Evolutionary conservation across 495 filamentous ascomycete genomes (phyloP), one percentile per base, ranked within the genome.

Genomic region (Daldinia concentrica): DNA sequence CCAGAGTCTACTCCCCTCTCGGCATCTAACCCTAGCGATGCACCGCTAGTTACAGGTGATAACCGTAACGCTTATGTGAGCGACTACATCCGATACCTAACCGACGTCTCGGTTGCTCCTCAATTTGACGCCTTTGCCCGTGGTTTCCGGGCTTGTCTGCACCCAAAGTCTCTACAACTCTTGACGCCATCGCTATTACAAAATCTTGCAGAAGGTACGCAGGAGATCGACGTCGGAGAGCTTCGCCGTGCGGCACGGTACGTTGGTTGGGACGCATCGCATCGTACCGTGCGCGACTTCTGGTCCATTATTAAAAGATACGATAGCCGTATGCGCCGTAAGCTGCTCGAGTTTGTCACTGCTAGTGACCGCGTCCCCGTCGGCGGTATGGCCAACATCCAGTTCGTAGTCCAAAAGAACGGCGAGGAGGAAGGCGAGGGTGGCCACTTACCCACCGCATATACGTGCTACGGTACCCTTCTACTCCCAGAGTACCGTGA

Each of bases 261-360:
- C 77, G 90, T 94, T 45, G 93, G 93, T 17, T 97, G 92, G 82
- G 85, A 88, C 43, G 83, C 89, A 1, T 79, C 80, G 8, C 89
- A 94, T 74, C 86, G 82, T 5, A 86, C 89, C 15, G 89, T 99
- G 58, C 74, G 82, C 4, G 87, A 92, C 64, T 98, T 99, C 79
- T 99, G 95, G 95, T 83, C 79, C 30, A 86, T 97, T 8, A 90
- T 95, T 6, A 86, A 85, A 62, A 71, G 76, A 7, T 97, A 89
- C 76, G 83, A 89, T 34, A 82, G 90, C n/a, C 85, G 85, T 54
- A 88, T 90, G 82, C 90, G 90, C 74, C 84, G 87, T 34, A 85
- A 85, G 73, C 82, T 99, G 54, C 83, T 99, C 61, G 94, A 98
- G 77, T 99, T 99, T 70, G 94, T 98, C 24, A 99, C 95, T 24